Conservation (phyloP, 257 asterid species). For the Solanum medicagineum region DNA sequence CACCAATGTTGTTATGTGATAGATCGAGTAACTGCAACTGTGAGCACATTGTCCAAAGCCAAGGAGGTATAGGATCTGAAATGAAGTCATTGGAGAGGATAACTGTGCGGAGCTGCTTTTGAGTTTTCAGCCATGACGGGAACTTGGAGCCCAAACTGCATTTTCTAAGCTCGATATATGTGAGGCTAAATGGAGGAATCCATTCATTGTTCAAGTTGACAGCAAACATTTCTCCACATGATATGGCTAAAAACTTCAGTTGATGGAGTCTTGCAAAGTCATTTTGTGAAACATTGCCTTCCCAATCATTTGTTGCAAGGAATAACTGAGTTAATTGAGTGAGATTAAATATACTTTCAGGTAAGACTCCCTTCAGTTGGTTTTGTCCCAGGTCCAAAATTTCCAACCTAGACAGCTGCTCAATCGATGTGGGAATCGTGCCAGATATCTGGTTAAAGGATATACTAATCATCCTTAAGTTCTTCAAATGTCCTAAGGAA, state of each 20-base stretch:
- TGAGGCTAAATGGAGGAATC: constrained; percentile 18
- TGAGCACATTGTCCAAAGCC: constrained; percentile 12
- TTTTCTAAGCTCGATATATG: not conserved
- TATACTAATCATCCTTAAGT: not conserved
- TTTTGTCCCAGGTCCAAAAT: not conserved
- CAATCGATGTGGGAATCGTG: constrained; percentile 1
- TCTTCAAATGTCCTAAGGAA: not conserved
- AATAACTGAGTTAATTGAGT: not conserved
- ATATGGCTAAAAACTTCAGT: constrained; percentile 12
- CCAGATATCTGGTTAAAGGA: not conserved
- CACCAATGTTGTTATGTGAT: not conserved
- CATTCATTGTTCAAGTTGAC: constrained; percentile 6
- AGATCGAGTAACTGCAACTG: not conserved
- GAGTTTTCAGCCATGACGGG: constrained; percentile 14
- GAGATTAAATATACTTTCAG: not conserved
- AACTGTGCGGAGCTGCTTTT: not conserved
- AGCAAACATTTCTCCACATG: not conserved
- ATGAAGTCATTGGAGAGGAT: constrained; percentile 1
- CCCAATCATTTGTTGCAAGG: not conserved
- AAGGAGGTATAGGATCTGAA: constrained; percentile 9
- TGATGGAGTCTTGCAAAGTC: constrained; percentile 5
- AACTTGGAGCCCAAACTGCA: constrained; percentile 13
- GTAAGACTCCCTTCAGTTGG: not conserved
- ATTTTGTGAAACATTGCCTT: constrained; percentile 5
- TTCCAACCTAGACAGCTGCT: not conserved